A percentile compares a stretch with the other conserved stretches of the same genome.
These are phyloP conservation scores for Ascochyta lentis DNA, from an alignment of 2,329 filamentous ascomycete genomes.

Conservation along the genomic window DNA sequence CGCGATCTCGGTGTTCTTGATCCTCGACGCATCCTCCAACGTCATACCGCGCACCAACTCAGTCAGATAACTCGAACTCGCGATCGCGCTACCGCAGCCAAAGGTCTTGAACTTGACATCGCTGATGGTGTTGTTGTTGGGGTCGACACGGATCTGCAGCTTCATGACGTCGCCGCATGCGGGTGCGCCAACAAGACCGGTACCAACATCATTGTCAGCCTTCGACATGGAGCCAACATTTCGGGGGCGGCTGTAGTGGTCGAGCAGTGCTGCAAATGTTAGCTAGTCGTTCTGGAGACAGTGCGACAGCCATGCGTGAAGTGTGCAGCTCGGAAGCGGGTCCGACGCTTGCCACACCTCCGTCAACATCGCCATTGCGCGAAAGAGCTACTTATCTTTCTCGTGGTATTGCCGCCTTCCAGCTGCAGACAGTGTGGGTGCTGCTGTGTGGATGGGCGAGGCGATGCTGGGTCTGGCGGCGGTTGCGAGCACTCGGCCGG, in stretches of 20 bases:
- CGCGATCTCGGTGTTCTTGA: conserved; percentile 97
- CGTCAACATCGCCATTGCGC: conserved; percentile 5
- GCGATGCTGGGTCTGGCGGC: conserved; percentile 58
- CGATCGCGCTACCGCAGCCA: conserved; percentile 92
- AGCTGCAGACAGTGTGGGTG: conserved; percentile 49
- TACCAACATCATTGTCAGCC: conserved; percentile 82
- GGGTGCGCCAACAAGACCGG: conserved; percentile 88
- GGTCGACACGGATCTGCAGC: conserved; percentile 90
- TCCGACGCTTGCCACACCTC: conserved; percentile 23
- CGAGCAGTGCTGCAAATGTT: conserved; percentile 63
- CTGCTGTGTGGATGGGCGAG: conserved; percentile 53
- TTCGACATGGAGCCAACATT: conserved; percentile 83
- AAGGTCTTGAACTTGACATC: conserved; percentile 99
- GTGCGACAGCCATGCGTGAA: conserved; percentile 1
- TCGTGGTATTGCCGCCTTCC: conserved; percentile 66
- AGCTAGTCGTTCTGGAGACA: conserved; percentile 41
- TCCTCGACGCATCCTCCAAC: conserved; percentile 87
- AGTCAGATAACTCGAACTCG: conserved; percentile 91
- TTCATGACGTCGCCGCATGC: conserved; percentile 95
- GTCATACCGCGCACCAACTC: conserved; percentile 96
- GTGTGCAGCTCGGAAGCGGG: conserved; percentile 10
- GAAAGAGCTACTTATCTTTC: conserved; percentile 62
- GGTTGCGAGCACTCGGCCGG: conserved; percentile 58
- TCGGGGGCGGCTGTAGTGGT: conserved; percentile 81
- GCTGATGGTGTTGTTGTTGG: conserved; percentile 83